Conservation (phyloP, 495 filamentous ascomycete genomes). For the Collariella sp. region DNA sequence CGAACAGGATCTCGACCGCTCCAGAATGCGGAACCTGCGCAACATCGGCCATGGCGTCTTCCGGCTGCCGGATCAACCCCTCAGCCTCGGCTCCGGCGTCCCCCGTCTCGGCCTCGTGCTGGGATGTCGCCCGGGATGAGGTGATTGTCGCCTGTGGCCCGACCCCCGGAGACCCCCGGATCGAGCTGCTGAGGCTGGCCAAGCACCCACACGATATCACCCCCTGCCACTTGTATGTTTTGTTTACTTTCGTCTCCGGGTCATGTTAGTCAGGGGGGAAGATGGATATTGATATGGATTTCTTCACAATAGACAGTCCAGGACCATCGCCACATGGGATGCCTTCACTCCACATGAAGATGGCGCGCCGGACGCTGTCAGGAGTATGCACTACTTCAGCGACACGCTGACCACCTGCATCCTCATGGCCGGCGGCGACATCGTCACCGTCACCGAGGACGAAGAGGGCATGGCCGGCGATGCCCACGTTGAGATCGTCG, state of each 20-base stretch:
- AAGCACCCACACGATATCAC: conserved; percentile 28
- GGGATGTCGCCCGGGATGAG: conserved; percentile 65
- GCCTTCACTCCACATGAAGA: conserved; percentile 62
- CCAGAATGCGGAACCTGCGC: conserved; percentile 67
- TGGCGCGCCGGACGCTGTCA: conserved; percentile 58
- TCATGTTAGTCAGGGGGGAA: background rate
- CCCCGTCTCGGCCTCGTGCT: conserved; percentile 58
- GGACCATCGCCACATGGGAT: conserved; percentile 75
- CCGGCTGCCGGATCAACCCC: conserved; percentile 37
- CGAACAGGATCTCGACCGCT: background rate
- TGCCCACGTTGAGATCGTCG: conserved; percentile 79
- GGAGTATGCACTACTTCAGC: conserved; percentile 73
- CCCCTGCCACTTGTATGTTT: conserved; percentile 40
- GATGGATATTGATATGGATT: background rate
- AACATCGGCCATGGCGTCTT: conserved; percentile 57
- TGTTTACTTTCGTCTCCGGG: background rate
- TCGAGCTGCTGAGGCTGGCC: conserved; percentile 55
- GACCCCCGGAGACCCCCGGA: conserved; percentile 47
- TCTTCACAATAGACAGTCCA: conserved; percentile 20
- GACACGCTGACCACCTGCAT: conserved; percentile 70
- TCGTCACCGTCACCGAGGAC: conserved; percentile 73
- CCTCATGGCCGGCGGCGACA: conserved; percentile 83
- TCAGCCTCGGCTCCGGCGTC: conserved; percentile 20
- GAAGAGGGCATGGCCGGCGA: conserved; percentile 47
- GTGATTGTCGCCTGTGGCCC: conserved; percentile 71